phyloP scores from a whole-genome alignment of 306 rosid species.

The Corylus avellana region DNA sequence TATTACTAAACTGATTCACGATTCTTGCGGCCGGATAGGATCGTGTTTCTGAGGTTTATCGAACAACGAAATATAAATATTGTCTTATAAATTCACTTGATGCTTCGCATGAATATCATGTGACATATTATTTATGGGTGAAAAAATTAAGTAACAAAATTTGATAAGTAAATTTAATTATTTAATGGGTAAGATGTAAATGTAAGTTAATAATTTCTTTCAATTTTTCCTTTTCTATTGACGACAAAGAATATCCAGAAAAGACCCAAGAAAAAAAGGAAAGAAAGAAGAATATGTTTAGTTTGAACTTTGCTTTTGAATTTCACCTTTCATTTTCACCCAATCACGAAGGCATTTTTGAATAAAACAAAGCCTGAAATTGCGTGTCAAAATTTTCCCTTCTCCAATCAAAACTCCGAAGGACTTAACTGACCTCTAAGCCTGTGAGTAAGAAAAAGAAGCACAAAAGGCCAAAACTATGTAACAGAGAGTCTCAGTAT shows the following conservation, averaged over 20 bases:
- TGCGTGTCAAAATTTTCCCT: slow-evolving; percentile 53
- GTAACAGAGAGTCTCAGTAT: slow-evolving; percentile 53
- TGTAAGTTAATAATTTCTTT: slow-evolving; percentile 2
- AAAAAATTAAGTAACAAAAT: no score
- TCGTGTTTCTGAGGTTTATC: no score
- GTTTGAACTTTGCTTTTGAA: slow-evolving; percentile 23
- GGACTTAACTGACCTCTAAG: slow-evolving; percentile 58
- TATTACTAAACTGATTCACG: no score
- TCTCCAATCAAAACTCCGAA: slow-evolving; percentile 58
- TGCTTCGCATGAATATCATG: no score
- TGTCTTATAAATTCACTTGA: no score
- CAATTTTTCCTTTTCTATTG: neutral
- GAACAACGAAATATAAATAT: no score
- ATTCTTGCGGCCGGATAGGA: no score
- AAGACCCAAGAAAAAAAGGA: slow-evolving; percentile 45
- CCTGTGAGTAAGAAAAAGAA: slow-evolving; percentile 46
- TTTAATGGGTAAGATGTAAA: neutral
- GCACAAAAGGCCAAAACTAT: slow-evolving; percentile 59
- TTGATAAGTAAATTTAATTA: no score
- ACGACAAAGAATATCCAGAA: slow-evolving; percentile 58
- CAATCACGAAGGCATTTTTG: slow-evolving; percentile 68
- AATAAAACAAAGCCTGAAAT: slow-evolving; percentile 51
- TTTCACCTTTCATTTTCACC: slow-evolving; percentile 63
- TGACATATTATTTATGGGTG: no score
- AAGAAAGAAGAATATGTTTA: slow-evolving; percentile 27